Evolutionary conservation across 2,329 filamentous ascomycete species (phyloP), one percentile per base, ranked within the genome.

Genomic region (Penicillium sp.): DNA sequence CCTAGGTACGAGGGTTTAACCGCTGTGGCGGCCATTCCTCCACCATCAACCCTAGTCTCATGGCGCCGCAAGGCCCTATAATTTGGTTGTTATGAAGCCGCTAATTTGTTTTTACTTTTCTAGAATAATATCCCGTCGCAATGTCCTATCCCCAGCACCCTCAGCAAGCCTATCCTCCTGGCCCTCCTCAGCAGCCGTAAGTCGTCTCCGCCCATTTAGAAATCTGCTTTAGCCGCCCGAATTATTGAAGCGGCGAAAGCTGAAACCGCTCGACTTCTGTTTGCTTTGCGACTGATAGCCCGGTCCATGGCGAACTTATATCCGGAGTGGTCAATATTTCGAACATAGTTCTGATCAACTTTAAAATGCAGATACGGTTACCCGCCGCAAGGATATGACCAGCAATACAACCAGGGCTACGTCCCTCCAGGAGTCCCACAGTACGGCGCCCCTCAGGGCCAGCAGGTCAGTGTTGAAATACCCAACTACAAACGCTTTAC

Each of bases 141-240:
- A 79, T 80, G 77, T 71, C 77, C 46, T 71, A 66, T 62, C 75
- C 77, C 64, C 78, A 78, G 64, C 60, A 64, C 41, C 58, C 55
- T 5, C 65, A 60, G 22, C 22, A 22, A 22, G 22, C 22, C 22
- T 22, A 22, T 22, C 22, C 22, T 22, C 22, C 22, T 4, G 22
- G 22, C 22, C 22, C 22, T 25, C 62, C 58, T 16, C 64, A 47
- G 14, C 59, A 52, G 38, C 51, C 40, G 60, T 63, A 58, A 61
- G 61, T 61, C 22, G 22, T 22, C 4, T 22, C 22, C 22, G 22
- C 22, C 22, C 22, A 22, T 4, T 22, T 22, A 22, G 22, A 22
- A 22, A 22, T 22, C 22, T 22, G 22, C 22, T 22, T 22, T 22
- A 22, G 22, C 22, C 22, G 22, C 22, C 22, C 22, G 22, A 22